phyloP scores from a whole-genome alignment of 2,329 filamentous ascomycete genomes.

The Clarireedia monteithiana region DNA sequence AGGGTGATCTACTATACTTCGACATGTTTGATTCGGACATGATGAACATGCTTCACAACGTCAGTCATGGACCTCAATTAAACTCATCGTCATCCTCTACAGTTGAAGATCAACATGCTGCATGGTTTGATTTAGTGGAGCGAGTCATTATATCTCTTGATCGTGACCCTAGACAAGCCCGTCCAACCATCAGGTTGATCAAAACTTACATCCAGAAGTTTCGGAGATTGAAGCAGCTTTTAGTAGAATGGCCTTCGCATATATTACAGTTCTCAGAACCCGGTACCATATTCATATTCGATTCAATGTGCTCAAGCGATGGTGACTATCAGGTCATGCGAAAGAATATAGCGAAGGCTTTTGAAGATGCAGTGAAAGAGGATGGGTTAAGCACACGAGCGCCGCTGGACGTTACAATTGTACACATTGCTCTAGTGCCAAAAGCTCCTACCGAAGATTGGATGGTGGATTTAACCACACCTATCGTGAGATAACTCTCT shows the following conservation, averaged over 20 bases:
- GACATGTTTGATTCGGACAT: neutral
- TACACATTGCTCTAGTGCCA: neutral
- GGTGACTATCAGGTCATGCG: no score
- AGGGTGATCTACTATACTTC: neutral
- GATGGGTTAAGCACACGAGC: neutral
- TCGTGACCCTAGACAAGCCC: no score
- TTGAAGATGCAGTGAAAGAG: neutral
- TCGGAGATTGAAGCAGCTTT: no score
- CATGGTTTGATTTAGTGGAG: no score
- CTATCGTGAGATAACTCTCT: neutral
- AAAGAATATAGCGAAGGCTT: neutral
- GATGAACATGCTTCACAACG: neutral
- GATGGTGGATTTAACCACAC: neutral
- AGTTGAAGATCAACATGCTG: no score
- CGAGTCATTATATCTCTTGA: no score
- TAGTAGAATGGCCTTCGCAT: no score
- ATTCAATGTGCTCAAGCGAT: no score
- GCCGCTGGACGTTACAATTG: neutral
- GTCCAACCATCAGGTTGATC: no score
- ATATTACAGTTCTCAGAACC: no score
- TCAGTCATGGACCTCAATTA: neutral
- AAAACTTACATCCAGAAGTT: no score
- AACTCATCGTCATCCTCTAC: neutral
- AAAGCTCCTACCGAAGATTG: neutral
- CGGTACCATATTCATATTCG: no score